Evolutionary conservation across 768 basidiomycete genomes (phyloP), one percentile per base, ranked within the genome.

Genomic region (Suillus ampliporus): DNA sequence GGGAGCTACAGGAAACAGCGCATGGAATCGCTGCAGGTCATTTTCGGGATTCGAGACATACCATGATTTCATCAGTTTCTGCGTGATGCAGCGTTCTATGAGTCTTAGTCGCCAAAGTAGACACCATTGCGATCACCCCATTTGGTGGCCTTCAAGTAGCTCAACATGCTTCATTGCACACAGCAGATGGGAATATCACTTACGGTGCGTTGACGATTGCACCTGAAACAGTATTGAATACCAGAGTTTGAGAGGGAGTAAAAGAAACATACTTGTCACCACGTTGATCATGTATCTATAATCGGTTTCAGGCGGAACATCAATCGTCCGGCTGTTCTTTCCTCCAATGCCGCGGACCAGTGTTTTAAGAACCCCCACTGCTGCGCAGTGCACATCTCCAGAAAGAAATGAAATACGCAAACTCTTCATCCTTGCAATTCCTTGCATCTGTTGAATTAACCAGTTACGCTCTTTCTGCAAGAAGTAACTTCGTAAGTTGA

Each of bases 161-260:
- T 38, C 53, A 26, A 34, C 4, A 21, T 53, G 37, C 31, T 47
- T 38, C 38, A 57, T 61, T 37, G 31, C 21, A 40, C 64, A 40
- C 61, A 21, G 21, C 34, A 60, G 41, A 21, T 48, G 54, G 2
- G 6, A 31, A 28, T 3, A 63, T 9, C 11, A 80, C 91, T 72
- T 71, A 90, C 90, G 97, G 95, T 6, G 97, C 97, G 72, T 97
- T 97, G 53, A 99, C 97, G 65, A 99, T 99, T 15, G 97, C 97
- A 69, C 88, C 87, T 89, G 57, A 46, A 56, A 65, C 44, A 23
- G 67, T 11, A 9, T 19, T 17, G 19, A 56, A 40, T 19, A 17
- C 23, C 50, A 10, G 26, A 19, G 17, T 17, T 40, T 19, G 26
- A 41, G 23, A 57, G 44, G 10, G 61, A 61, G 11, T 8, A 62